Evolutionary conservation across 768 basidiomycete species (phyloP).

Genomic region (Xerocomus spinulosus): DNA sequence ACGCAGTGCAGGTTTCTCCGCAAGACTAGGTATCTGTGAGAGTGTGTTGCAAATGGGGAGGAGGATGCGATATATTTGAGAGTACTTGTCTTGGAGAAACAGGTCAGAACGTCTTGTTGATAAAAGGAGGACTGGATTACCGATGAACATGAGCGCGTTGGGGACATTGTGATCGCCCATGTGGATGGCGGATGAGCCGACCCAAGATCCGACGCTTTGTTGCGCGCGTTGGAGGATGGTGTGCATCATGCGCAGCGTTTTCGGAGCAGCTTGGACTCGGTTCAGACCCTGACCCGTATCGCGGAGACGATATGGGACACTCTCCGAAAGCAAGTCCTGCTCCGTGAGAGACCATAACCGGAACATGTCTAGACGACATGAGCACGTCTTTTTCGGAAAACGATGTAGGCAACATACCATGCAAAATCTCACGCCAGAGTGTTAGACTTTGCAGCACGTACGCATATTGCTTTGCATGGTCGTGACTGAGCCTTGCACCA

Average conservation of each 20-base stretch:
- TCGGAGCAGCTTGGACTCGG: conserved; percentile 81
- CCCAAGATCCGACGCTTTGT: conserved; percentile 74
- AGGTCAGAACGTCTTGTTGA: background rate
- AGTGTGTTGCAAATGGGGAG: conserved; percentile 83
- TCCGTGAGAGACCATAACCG: conserved; percentile 80
- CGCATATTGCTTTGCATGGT: conserved; percentile 80
- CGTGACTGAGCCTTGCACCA: conserved; percentile 78
- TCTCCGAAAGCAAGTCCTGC: conserved; percentile 75
- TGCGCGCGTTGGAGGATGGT: conserved; percentile 81
- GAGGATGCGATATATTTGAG: conserved; percentile 86
- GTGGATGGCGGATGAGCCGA: conserved; percentile 83
- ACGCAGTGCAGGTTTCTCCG: conserved; percentile 62
- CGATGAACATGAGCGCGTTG: conserved; percentile 77
- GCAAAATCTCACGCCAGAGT: conserved; percentile 80
- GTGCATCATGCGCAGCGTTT: conserved; percentile 90
- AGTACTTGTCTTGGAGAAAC: conserved; percentile 66
- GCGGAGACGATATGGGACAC: conserved; percentile 69
- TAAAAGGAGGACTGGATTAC: conserved; percentile 20
- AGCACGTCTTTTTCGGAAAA: background rate
- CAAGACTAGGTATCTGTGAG: conserved; percentile 62
- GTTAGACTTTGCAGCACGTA: conserved; percentile 86
- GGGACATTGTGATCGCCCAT: conserved; percentile 75
- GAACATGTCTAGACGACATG: conserved; percentile 66
- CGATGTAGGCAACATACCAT: conserved; percentile 45
- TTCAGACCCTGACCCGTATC: conserved; percentile 92